Evolutionary conservation across 345 rosid species (phyloP).

Genomic region (Sonneratia alba): DNA sequence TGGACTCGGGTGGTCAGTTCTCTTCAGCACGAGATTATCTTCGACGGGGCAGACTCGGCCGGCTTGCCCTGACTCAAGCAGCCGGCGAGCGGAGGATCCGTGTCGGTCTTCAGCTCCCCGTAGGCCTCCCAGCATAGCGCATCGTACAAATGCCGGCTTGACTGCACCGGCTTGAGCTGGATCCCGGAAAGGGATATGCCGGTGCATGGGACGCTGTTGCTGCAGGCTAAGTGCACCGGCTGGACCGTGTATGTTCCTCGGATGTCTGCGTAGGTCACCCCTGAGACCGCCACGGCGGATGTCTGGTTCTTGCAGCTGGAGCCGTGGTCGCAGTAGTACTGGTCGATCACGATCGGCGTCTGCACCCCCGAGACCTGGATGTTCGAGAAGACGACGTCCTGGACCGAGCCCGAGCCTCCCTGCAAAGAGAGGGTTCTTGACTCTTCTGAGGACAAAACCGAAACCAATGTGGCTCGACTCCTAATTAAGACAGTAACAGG

Average conservation of each 20-base stretch:
- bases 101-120: slow-evolving; percentile 49
- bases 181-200: slow-evolving; percentile 45
- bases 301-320: slow-evolving; percentile 49
- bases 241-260: slow-evolving; percentile 60
- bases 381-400: slow-evolving; percentile 63
- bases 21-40: slow-evolving; percentile 25
- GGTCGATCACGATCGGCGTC: slow-evolving; percentile 73
- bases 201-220: slow-evolving; percentile 63
- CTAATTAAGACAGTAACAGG: background rate
- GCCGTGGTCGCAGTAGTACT: slow-evolving; percentile 52
- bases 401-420: slow-evolving; percentile 85
- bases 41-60: slow-evolving; percentile 15
- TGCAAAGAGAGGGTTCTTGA: slow-evolving; percentile 12
- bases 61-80: slow-evolving; percentile 44
- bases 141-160: slow-evolving; percentile 16
- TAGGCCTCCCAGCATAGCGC: slow-evolving; percentile 67
- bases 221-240: slow-evolving; percentile 70
- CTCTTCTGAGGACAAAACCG: background rate
- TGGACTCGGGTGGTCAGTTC: background rate
- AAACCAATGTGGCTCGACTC: background rate
- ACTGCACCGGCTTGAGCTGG: slow-evolving; percentile 38
- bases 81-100: slow-evolving; percentile 37
- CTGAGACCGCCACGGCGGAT: slow-evolving; percentile 66
- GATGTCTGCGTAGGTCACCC: slow-evolving; percentile 48
- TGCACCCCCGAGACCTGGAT: slow-evolving; percentile 56